Percentiles rank a stretch among this genome's conserved stretches.
Evolutionary conservation across 1,284 basidiomycete genomes (phyloP).

Genomic region (Singerocomus inundabilis): DNA sequence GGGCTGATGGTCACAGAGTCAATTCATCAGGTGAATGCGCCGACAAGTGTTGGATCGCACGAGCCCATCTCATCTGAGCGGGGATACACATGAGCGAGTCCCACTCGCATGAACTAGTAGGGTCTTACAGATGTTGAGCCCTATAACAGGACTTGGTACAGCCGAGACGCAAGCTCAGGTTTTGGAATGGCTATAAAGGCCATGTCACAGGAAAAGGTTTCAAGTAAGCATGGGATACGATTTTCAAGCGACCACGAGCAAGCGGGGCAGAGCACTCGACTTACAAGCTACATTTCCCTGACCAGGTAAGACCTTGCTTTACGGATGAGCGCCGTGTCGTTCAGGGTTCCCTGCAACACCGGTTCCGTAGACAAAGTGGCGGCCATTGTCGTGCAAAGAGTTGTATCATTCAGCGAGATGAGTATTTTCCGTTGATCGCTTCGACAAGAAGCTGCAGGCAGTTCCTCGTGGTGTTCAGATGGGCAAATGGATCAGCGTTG

Average conservation of each 20-base stretch:
- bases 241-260: neutral
- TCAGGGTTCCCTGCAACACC: constrained; percentile 20
- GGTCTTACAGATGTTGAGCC: constrained; percentile 39
- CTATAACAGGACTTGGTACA: constrained; percentile 32
- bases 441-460: constrained; percentile 22
- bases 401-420: constrained; percentile 31
- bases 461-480: constrained; percentile 6
- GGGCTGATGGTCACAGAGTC: too few relatives aligned
- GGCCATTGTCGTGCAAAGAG: constrained; percentile 24
- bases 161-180: constrained; percentile 23
- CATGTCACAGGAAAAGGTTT: constrained; percentile 16
- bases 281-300: constrained; percentile 12
- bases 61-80: constrained; percentile 38
- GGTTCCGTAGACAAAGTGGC: constrained; percentile 38
- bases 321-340: constrained; percentile 25
- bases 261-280: constrained; percentile 21
- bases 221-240: neutral
- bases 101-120: neutral
- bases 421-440: constrained; percentile 18
- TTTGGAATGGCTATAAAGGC: constrained; percentile 10
- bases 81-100: neutral
- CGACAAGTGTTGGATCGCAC: constrained; percentile 40
- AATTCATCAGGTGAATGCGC: constrained; percentile 38
- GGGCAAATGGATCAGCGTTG: neutral
- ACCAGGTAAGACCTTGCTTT: constrained; percentile 31